Conservation (phyloP, 768 basidiomycete genomes). For the Rubroboletus satanas region DNA sequence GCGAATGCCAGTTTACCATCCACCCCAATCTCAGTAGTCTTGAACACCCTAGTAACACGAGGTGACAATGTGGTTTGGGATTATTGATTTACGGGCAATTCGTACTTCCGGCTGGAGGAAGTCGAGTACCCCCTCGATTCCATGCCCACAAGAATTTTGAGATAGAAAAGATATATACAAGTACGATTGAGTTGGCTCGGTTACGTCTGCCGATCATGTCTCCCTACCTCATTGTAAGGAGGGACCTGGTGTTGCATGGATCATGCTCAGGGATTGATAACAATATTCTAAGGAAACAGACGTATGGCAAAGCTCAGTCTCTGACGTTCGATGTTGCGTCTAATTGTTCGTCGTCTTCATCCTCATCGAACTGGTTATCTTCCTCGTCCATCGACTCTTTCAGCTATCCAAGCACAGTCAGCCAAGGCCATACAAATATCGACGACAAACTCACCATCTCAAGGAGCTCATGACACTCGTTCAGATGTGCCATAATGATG, state of each 20-base stretch:
- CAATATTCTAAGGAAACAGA: not conserved
- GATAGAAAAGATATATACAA: not conserved
- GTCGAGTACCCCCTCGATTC: not conserved
- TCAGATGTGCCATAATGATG: conserved; percentile 91
- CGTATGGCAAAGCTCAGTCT: conserved; percentile 6
- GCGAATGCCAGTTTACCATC: not conserved
- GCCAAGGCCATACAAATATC: not conserved
- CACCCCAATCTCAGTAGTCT: not conserved
- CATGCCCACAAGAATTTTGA: not conserved
- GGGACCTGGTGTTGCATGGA: not conserved
- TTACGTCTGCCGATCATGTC: not conserved
- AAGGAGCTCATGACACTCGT: conserved; percentile 92
- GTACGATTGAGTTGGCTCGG: not conserved
- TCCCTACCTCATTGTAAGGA: not conserved
- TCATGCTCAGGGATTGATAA: not conserved
- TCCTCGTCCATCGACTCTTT: conserved; percentile 81
- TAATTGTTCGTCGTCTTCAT: conserved; percentile 39
- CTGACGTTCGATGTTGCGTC: conserved; percentile 11
- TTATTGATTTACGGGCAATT: not conserved
- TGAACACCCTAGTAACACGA: too few relatives aligned
- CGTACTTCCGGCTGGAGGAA: not conserved
- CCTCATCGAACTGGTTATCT: conserved; percentile 53
- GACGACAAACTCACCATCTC: conserved; percentile 67
- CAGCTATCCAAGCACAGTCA: conserved; percentile 35
- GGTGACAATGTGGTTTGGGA: too few relatives aligned